Evolutionary conservation across 2,329 filamentous ascomycete genomes (phyloP), one percentile per base, ranked within the genome.

Genomic region (Paraphaeosphaeria minitans): DNA sequence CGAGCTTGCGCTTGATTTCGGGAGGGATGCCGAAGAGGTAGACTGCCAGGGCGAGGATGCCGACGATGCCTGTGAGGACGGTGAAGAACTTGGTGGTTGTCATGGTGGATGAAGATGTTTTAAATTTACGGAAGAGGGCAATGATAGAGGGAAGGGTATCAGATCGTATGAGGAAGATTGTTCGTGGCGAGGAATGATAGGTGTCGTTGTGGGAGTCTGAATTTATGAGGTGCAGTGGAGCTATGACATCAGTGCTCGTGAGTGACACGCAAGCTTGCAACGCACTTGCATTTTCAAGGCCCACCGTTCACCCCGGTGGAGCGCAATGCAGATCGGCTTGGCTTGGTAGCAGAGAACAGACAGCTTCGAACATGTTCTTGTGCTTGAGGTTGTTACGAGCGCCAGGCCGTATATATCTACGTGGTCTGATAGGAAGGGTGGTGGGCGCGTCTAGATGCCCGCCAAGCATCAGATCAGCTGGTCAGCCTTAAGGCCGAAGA

Each of bases 11-110:
- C 71, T 83, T 82, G 56, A 78, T 62, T 60, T 80, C 77, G 0
- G 78, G 76, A 2, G 81, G 79, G 53, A 83, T 79, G 48, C 81
- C 81, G 67, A 82, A 81, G 62, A 82, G 61, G 69, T 79, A 81
- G 65, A 82, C 64, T 59, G 77, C 79, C 27, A 74, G 73, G 41
- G 70, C 72, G 27, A 76, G 56, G 45, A 76, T 47, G 43, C 73
- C 75, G 49, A 78, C 29, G 53, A 80, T 58, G 61, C 75, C 73
- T 22, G 76, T 69, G 45, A 71, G 46, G 58, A 66, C 54, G 43
- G 75, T 74, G 61, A 77, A 65, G 57, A 76, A 58, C 27, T 63
- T 64, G 37, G 68, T 50, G 27, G 70, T 57, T 42, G 68, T 61
- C 73, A 75, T 75, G 35, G 53, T 68, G 37, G 5, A 39, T 39